Base-by-base conservation (phyloP, 768 basidiomycete species). In the Phanerochaete sordida region DNA sequence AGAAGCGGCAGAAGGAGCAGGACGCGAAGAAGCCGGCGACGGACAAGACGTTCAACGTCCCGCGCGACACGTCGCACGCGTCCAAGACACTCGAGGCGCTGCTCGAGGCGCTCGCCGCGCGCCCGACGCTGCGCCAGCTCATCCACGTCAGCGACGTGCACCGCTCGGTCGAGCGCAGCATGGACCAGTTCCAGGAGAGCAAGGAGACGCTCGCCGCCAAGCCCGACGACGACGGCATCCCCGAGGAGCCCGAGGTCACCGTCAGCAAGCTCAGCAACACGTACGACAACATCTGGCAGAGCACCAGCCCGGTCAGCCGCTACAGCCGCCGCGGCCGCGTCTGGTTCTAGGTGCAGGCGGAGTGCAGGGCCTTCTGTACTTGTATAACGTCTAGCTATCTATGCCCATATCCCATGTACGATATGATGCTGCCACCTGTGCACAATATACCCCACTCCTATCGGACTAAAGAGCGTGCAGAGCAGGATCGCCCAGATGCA, bases 401-500 rank as follows among this genome's bases (percentile, higher is more conserved):
- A n/a, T n/a, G n/a, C 13, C 67, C 63, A 67, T 9, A 47, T 54
- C 30, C 66, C 66, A 1, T 50, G 27, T 4, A 35, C 50, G 21
- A 65, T 50, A 19, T 19, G 21, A 13, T 46, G n/a, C 8, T 64
- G 54, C 66, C 65, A 65, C 23, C 64, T 33, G 23, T 64, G 55
- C n/a, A 68, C 65, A 24, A 70, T 45, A n/a, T 54, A 56, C 1
- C 66, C 66, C 5, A 69, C 62, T 30, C 65, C 57, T 26, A 69
- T 57, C 0, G 68, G 70, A 0, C 81, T 80, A 4, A 76, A 55
- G 27, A 81, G 68, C 0, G 81, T 81, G 63, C 77, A 78, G 2
- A 81, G 23, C 23, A 78, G 62, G 57, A 79, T 80, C 3, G 77
- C 78, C 80, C 80, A 81, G 26, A 76, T 74, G 39, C 72, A 70